Evolutionary conservation across 768 basidiomycete genomes (phyloP), one percentile per base, ranked within the genome.

Genomic region (Rhodocollybia butyracea): DNA sequence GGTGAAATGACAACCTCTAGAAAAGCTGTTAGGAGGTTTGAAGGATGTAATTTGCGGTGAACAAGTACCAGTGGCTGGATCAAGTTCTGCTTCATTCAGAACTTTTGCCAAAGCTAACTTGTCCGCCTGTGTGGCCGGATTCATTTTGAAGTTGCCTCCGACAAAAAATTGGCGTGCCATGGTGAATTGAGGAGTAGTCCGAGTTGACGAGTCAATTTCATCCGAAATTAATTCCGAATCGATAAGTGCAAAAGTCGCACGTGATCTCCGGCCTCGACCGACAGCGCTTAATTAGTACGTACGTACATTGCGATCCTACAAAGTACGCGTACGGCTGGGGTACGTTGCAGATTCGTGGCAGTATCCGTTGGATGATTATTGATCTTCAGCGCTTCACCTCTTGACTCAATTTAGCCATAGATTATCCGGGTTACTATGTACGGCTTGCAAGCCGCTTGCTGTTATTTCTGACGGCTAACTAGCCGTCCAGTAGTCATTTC

Each of bases 71-170:
- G 88, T 86, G 34, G 78, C 68, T 22, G 83, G 75, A 68, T 96
- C 91, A 50, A 98, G 73, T 48, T 83, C 75, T 51, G 93, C 92
- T 3, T 83, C 72, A 76, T 97, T 97, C 52, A 99, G 74, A 46
- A 76, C 67, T 50, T 82, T 71, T 62, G 91, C 72, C 65, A 99
- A 81, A 41, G 75, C 72, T 60, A 74, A 74, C 70, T 89, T 87
- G 62, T 84, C 79, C 60, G 79, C 78, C 60, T 76, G 76, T 34
- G 85, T 81, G 56, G 76, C 76, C 27, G 90, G 90, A 77, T 98
- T 96, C 87, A 98, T 88, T 80, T 98, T 99, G 84, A 96, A 98
- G 82, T 98, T 98, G 29, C 94, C 92, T 59, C 96, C 96, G 64
- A 91, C 94, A 68, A 97, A 95, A 77, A 95, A 96, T 70, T 84